Base-by-base conservation (phyloP, 2,329 filamentous ascomycete genomes). In the Cordyceps militaris region DNA sequence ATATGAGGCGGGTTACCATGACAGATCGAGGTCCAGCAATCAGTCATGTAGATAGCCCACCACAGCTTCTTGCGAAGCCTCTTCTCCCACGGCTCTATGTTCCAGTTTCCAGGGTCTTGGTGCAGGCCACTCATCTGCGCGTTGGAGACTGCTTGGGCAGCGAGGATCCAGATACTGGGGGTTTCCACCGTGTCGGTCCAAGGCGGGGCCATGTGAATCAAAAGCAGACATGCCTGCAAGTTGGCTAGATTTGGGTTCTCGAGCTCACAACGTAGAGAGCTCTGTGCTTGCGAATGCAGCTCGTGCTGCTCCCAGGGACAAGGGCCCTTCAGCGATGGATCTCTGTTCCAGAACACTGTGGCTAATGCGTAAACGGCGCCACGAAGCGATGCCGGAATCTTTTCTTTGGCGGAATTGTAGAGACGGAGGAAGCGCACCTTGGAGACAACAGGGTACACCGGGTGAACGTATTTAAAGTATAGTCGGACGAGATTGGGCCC, bases 1-100 rank as follows among this genome's bases (percentile, higher is more conserved):
- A 79, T 73, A 60, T 77, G 75, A 2, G 75, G 74, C 4, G 76
- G 74, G 49, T 77, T 77, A 0, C 76, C 76, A 58, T 78, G 75
- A 38, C 72, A 74, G 28, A 77, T 68, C 1, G 75, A 69, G 1
- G 75, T 73, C 76, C 76, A 79, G 28, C 70, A 70, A 56, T 79
- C 76, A 0, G 71, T 68, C 4, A 71, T 61, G 46, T 72, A 76
- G 0, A 70, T 69, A 0, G 72, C 73, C 76, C 76, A 79, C 75
- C 75, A 79, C 4, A 79, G 62, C 62, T 75, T 76, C 60, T 67
- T 73, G 7, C 75, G 69, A 23, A 77, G 43, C 26, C 65, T 69
- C 65, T 75, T 75, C 62, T 79, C 76, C 66, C 74, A 74, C 0
- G 62, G 52, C 1, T 71, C 68, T 38, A 79, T 68, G 40, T 70